phyloP scores from a whole-genome alignment of 768 basidiomycete genomes.

The Tricholoma sp. region DNA sequence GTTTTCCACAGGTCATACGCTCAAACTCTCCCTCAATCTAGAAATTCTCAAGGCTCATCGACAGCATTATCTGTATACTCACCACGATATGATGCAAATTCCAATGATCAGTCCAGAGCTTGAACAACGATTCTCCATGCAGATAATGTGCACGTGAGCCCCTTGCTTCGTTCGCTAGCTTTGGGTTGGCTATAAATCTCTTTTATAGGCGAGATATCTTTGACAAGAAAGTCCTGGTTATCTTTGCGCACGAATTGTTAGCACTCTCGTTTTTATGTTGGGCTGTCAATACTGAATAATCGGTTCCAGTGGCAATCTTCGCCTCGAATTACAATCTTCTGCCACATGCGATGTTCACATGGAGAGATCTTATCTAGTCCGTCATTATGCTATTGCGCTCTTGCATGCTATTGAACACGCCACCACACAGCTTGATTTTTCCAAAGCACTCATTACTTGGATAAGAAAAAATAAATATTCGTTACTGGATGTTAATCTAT shows the following conservation, averaged over 20 bases:
- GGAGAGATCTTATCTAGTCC: constrained; percentile 82
- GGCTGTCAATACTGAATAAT: not conserved
- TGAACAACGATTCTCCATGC: constrained; percentile 69
- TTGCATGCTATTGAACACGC: not conserved
- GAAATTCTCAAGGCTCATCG: constrained; percentile 89
- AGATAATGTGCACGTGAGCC: constrained; percentile 87
- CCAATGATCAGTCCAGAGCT: constrained; percentile 66
- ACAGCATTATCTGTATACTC: constrained; percentile 74
- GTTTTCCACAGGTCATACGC: not conserved
- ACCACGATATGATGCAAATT: constrained; percentile 73
- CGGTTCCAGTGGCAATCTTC: constrained; percentile 72
- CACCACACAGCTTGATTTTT: constrained; percentile 68
- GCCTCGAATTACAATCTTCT: constrained; percentile 74
- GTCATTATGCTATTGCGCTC: constrained; percentile 7
- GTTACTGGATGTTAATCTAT: constrained; percentile 84
- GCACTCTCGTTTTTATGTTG: constrained; percentile 22
- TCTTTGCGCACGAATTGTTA: constrained; percentile 95
- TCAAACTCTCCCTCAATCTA: constrained; percentile 18
- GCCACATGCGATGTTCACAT: constrained; percentile 66
- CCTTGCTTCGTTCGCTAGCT: not conserved
- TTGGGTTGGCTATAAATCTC: not conserved
- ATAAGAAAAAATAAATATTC: constrained; percentile 59
- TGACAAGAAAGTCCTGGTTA: constrained; percentile 67
- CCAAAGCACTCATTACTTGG: constrained; percentile 78
- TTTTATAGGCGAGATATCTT: constrained; percentile 66